phyloP scores from a whole-genome alignment of 2,329 filamentous ascomycete species.

The Coleophoma cylindrospora region DNA sequence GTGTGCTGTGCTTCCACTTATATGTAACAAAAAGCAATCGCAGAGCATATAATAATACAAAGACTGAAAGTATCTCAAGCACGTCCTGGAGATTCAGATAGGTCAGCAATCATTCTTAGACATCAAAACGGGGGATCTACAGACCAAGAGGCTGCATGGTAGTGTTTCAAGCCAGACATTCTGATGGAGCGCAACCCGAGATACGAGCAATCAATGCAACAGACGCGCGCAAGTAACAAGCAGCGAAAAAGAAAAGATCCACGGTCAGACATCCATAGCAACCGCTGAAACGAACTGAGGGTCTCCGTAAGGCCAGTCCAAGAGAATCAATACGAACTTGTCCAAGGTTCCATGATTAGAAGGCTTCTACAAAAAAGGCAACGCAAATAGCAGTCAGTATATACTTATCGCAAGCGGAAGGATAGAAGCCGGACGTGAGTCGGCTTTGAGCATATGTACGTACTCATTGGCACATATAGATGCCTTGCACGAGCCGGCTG shows the following conservation, averaged over 20 bases:
- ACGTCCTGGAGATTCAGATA: slow-evolving; percentile 7
- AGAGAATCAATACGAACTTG: background rate
- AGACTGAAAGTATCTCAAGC: slow-evolving; percentile 2
- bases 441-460: slow-evolving; percentile 23
- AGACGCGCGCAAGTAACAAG: background rate
- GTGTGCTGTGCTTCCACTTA: slow-evolving; percentile 24
- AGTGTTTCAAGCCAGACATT: slow-evolving; percentile 6
- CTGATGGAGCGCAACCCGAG: background rate
- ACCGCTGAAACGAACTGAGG: too few relatives aligned
- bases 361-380: slow-evolving; percentile 15
- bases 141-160: slow-evolving; percentile 6
- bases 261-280: too few relatives aligned
- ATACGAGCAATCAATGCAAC: background rate
- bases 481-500: background rate
- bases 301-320: background rate
- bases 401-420: slow-evolving; percentile 10
- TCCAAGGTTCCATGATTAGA: slow-evolving; percentile 3
- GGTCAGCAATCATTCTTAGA: slow-evolving; percentile 11
- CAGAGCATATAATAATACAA: slow-evolving; percentile 9
- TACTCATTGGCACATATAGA: slow-evolving; percentile 23
- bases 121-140: slow-evolving; percentile 1
- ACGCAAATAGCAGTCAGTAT: slow-evolving; percentile 21
- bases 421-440: slow-evolving; percentile 15
- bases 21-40: slow-evolving; percentile 8
- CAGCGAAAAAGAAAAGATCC: too few relatives aligned